A percentile compares a stretch with the other conserved stretches of the same genome.
Evolutionary conservation across 2,329 filamentous ascomycete genomes (phyloP).

Genomic region (Phaeosphaeriaceae sp.): DNA sequence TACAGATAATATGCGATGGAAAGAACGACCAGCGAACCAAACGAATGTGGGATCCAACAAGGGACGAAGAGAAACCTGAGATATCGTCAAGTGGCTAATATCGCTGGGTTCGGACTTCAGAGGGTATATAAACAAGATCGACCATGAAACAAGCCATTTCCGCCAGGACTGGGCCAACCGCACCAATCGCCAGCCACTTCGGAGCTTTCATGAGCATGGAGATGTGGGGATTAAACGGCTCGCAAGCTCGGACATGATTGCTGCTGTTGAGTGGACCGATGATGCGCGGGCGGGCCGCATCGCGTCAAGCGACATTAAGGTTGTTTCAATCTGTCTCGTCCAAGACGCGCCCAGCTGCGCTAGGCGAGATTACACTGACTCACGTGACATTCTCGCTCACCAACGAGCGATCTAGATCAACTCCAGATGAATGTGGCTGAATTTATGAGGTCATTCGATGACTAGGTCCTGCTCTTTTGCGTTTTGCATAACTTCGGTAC

Average conservation of each 20-base stretch:
- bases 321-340: conserved; percentile 37
- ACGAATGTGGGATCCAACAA: conserved; percentile 28
- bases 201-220: conserved; percentile 23
- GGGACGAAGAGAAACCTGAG: conserved; percentile 26
- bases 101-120: conserved; percentile 8
- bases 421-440: not conserved
- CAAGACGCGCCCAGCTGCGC: conserved; percentile 12
- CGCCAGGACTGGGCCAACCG: conserved; percentile 18
- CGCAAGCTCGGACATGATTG: not conserved
- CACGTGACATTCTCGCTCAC: conserved; percentile 12
- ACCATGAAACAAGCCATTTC: conserved; percentile 30
- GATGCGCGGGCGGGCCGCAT: conserved; percentile 18
- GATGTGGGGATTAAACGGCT: conserved; percentile 15
- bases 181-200: conserved; percentile 20
- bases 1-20: conserved; percentile 38
- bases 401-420: conserved; percentile 16
- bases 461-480: conserved; percentile 27
- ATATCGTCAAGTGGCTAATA: conserved; percentile 29
- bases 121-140: conserved; percentile 26
- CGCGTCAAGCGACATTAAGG: conserved; percentile 26
- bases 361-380: conserved; percentile 22
- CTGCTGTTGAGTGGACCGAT: conserved; percentile 21
- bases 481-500: conserved; percentile 25
- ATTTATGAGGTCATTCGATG: conserved; percentile 19
- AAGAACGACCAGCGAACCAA: conserved; percentile 43